Base-by-base conservation (phyloP, 208 protist genomes). In the Blechomonas ayalai region DNA sequence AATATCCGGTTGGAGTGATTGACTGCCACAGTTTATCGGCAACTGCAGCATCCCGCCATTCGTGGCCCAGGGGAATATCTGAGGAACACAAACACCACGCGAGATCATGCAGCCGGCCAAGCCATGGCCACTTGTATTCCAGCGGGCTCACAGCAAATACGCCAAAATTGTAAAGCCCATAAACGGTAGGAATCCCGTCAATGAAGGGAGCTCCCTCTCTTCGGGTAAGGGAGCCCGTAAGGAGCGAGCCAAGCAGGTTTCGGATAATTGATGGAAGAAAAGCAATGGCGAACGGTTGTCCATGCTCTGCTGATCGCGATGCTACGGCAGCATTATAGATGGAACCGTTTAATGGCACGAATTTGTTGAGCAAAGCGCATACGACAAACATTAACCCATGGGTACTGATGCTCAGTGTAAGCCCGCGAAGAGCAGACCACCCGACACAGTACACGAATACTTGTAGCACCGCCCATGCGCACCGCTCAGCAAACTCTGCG, bases 1-100 rank as follows among this genome's bases (percentile, higher is more conserved):
- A 58, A 40, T 45, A 69, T 2, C 62, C 62, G 1, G 40, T 47
- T 15, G 62, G 62, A 3, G 62, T 53, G 26, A 69, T 33, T 7
- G 48, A 36, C 0, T 47, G 35, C 62, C 62, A 69, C 22, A 69
- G 55, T 1, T 18, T 39, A 40, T 63, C 62, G 16, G 62, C 62
- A 13, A 29, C 27, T 16, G 49, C 55, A n/a, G n/a, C n/a, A n/a
- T n/a, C n/a, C n/a, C n/a, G n/a, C n/a, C n/a, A n/a, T n/a, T n/a
- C n/a, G n/a, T n/a, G n/a, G n/a, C n/a, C n/a, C n/a, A n/a, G n/a
- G n/a, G n/a, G n/a, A n/a, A n/a, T n/a, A n/a, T n/a, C n/a, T n/a
- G n/a, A n/a, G n/a, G n/a, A n/a, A n/a, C n/a, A n/a, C n/a, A n/a
- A n/a, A n/a, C n/a, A n/a, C n/a, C n/a, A n/a, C n/a, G n/a, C n/a